Percentiles rank a stretch among this genome's conserved stretches.
Evolutionary conservation across 495 filamentous ascomycete genomes (phyloP).

Genomic region (Aspergillus ellipticus): DNA sequence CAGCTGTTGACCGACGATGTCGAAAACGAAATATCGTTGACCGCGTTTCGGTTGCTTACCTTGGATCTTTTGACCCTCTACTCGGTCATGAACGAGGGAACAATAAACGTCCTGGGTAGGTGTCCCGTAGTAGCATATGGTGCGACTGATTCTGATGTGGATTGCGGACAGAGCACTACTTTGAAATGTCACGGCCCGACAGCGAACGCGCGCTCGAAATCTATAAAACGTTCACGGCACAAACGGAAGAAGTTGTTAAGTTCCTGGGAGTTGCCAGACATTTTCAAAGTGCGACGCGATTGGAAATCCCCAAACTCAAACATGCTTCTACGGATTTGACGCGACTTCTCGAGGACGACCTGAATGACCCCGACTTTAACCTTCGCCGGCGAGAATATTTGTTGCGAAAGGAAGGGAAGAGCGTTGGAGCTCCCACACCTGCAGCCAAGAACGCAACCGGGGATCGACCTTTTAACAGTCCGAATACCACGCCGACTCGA

Average conservation of each 20-base stretch:
- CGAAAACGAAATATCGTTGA: slow-evolving; percentile 96
- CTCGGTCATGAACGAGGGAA: slow-evolving; percentile 93
- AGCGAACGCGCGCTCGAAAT: slow-evolving; percentile 89
- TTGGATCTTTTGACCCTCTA: slow-evolving; percentile 88
- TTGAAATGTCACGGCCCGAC: slow-evolving; percentile 94
- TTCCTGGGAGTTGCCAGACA: slow-evolving; percentile 84
- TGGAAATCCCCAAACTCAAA: slow-evolving; percentile 96
- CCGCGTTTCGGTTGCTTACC: slow-evolving; percentile 89
- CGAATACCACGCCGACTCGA: slow-evolving; percentile 17
- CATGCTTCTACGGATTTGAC: slow-evolving; percentile 91
- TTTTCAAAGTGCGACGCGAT: slow-evolving; percentile 83
- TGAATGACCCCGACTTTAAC: slow-evolving; percentile 95
- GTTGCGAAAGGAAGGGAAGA: slow-evolving; percentile 76
- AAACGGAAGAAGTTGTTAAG: slow-evolving; percentile 88
- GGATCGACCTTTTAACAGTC: slow-evolving; percentile 20
- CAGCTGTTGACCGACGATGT: slow-evolving; percentile 83
- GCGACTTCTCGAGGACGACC: slow-evolving; percentile 86
- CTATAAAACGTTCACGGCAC: slow-evolving; percentile 87
- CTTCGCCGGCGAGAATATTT: slow-evolving; percentile 88
- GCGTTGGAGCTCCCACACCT: slow-evolving; percentile 14
- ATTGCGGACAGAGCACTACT: slow-evolving; percentile 74
- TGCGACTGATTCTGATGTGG: slow-evolving; percentile 14
- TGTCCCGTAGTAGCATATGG: background rate
- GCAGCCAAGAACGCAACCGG: slow-evolving; percentile 22
- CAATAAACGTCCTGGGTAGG: slow-evolving; percentile 94